A percentile compares a stretch with the other conserved stretches of the same genome.
phyloP scores from a whole-genome alignment of 768 basidiomycete genomes.

The Lepiota brunneoincarnata region DNA sequence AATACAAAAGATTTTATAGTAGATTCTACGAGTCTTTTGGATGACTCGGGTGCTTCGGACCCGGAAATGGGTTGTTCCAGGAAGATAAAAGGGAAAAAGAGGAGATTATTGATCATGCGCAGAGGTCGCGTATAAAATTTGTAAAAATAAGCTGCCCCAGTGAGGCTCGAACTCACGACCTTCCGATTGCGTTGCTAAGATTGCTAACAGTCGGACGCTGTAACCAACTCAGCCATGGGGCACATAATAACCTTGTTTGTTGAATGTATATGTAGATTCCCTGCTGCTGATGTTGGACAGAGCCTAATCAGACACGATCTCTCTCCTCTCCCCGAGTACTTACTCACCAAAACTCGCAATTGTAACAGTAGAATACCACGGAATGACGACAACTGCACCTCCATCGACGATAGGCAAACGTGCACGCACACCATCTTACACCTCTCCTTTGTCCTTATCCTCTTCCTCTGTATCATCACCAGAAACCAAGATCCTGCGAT shows the following conservation, averaged over 20 bases:
- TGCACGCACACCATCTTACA: constrained; percentile 34
- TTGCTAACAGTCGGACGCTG: constrained; percentile 71
- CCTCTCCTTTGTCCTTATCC: constrained; percentile 31
- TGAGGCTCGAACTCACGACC: constrained; percentile 70
- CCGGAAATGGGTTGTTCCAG: too few relatives aligned
- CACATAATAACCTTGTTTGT: constrained; percentile 22
- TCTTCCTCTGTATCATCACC: constrained; percentile 11
- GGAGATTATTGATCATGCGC: not conserved
- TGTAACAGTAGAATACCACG: not conserved
- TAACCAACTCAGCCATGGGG: constrained; percentile 79
- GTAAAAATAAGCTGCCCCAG: constrained; percentile 42
- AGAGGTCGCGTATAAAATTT: not conserved
- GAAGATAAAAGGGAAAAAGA: not conserved
- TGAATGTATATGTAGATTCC: not conserved
- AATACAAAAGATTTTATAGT: too few relatives aligned
- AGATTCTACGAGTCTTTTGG: too few relatives aligned
- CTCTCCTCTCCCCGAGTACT: too few relatives aligned
- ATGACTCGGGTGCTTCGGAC: too few relatives aligned
- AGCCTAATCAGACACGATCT: not conserved
- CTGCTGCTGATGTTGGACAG: not conserved
- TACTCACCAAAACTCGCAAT: not conserved
- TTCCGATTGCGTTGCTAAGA: constrained; percentile 41
- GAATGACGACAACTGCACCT: constrained; percentile 7
- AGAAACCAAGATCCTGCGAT: constrained; percentile 22
- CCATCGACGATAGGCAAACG: constrained; percentile 11